Evolutionary conservation across 2,329 filamentous ascomycete genomes (phyloP), one percentile per base, ranked within the genome.

Genomic region (Ceratocystis alfenasii): DNA sequence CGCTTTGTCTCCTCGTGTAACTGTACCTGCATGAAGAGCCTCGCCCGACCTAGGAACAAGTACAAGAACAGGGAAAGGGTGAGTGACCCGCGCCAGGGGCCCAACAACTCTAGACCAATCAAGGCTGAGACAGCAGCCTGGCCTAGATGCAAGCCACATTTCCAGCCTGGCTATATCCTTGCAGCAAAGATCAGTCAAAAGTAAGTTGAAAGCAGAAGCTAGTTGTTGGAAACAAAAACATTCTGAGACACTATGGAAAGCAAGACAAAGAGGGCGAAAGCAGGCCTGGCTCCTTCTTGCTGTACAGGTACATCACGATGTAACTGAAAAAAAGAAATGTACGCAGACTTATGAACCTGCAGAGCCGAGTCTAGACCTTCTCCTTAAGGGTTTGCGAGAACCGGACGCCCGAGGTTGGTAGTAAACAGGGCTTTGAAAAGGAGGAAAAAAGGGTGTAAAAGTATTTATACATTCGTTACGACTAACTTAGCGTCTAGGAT

Each of bases 361-460:
- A 12, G 10, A 41, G 10, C 3, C 30, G 6, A 41, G 36, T 41
- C 36, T 41, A 41, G 36, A 41, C 12, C 36, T 41, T 41, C 10
- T 41, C 36, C 36, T 41, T 41, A 12, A 15, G 36, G 10, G 36
- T 2, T 41, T 41, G 36, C 4, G 12, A 41, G 12, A 5, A 41
- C 36, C 12, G 12, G 12, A 10, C 10, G 12, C 36, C 36, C 36
- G 36, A 41, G 36, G 36, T 4, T 41, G 3, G 3, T 2, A n/a
- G 1, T 25, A 53, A 12, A 6, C 22, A 1, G 12, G 48, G 48
- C n/a, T 53, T 22, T 50, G 45, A 64, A 67, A 25, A 62, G 63
- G 30, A 33, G 62, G 65, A 46, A 44, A 28, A 55, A 36, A 63
- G 15, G 5, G 22, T 8, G 45, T 20, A 30, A 63, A 64, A 44